A percentile compares a stretch with the other conserved stretches of the same genome.
These are phyloP conservation scores for Helotiales sp. DNA, from an alignment of 2,329 filamentous ascomycete species.

Conservation along the genomic window DNA sequence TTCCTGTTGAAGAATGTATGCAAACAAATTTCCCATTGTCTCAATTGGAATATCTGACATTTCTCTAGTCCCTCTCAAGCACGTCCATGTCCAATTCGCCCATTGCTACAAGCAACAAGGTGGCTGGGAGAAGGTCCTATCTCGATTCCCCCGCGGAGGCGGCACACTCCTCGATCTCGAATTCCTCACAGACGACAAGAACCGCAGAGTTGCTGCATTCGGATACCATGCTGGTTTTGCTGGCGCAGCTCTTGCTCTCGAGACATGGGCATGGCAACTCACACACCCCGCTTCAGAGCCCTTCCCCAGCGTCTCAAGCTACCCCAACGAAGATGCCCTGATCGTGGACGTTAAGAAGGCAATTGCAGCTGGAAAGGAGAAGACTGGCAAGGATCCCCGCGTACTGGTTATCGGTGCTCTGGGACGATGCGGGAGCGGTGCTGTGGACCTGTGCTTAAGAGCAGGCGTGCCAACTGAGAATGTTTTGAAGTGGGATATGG, in stretches of 20 bases:
- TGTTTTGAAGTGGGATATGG: slow-evolving; percentile 74
- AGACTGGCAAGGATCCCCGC: slow-evolving; percentile 70
- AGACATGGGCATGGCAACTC: slow-evolving; percentile 85
- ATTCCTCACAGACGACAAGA: slow-evolving; percentile 76
- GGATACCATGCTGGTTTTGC: slow-evolving; percentile 77
- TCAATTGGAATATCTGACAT: neutral
- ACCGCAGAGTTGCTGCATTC: slow-evolving; percentile 68
- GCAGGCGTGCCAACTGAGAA: slow-evolving; percentile 73
- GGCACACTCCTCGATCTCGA: slow-evolving; percentile 85
- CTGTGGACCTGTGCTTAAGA: slow-evolving; percentile 77
- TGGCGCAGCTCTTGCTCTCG: slow-evolving; percentile 71
- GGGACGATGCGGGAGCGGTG: slow-evolving; percentile 84
- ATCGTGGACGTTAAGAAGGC: slow-evolving; percentile 75
- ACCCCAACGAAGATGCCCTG: slow-evolving; percentile 75
- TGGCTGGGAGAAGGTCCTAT: slow-evolving; percentile 80
- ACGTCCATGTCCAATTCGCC: slow-evolving; percentile 73
- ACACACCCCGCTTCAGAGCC: slow-evolving; percentile 68
- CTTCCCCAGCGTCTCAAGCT: slow-evolving; percentile 69
- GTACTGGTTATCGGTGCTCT: slow-evolving; percentile 84
- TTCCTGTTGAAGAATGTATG: slow-evolving; percentile 70
- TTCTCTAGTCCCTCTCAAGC: slow-evolving; percentile 64
- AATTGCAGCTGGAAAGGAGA: slow-evolving; percentile 68
- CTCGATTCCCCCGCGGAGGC: slow-evolving; percentile 76
- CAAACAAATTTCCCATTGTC: slow-evolving; percentile 23
- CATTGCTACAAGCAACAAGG: slow-evolving; percentile 79